A percentile compares a stretch with the other conserved stretches of the same genome.
These are phyloP conservation scores for Hypoxylon sp. DNA, from an alignment of 2,329 filamentous ascomycete genomes.

Conservation along the genomic window DNA sequence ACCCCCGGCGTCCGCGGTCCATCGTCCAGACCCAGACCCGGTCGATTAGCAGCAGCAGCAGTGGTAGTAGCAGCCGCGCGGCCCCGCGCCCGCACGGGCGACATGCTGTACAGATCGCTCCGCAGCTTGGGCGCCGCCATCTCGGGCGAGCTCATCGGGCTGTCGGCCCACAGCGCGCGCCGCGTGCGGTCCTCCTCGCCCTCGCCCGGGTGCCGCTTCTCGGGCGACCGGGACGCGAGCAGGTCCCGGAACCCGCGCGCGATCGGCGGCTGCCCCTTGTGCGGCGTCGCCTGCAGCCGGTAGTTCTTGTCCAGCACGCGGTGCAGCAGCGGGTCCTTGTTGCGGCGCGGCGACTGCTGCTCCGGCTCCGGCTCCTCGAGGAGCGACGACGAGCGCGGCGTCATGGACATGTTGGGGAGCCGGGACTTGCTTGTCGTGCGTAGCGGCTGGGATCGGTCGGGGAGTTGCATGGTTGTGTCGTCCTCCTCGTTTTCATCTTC, in stretches of 20 bases:
- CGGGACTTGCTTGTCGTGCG: conserved; percentile 58
- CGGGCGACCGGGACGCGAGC: conserved; percentile 38
- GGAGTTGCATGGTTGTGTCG: conserved; percentile 55
- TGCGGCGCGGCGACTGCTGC: conserved; percentile 44
- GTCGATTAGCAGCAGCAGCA: too few relatives aligned
- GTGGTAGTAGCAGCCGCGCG: conserved; percentile 54
- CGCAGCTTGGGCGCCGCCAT: conserved; percentile 83
- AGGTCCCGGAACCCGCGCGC: conserved; percentile 40
- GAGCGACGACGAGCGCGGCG: conserved; percentile 65
- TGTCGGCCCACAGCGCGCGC: conserved; percentile 59
- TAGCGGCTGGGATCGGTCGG: conserved; percentile 59
- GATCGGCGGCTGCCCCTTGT: conserved; percentile 58
- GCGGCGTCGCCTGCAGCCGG: conserved; percentile 89
- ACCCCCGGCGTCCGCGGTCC: conserved; percentile 78
- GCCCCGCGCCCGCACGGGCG: conserved; percentile 62
- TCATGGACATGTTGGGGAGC: conserved; percentile 70
- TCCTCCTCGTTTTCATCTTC: conserved; percentile 44
- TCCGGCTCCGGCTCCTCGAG: conserved; percentile 51
- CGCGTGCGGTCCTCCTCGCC: conserved; percentile 48
- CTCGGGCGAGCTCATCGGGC: conserved; percentile 77
- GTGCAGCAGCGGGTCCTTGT: conserved; percentile 83
- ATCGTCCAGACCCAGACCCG: too few relatives aligned
- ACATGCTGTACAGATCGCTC: conserved; percentile 80
- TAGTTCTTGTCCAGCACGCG: conserved; percentile 96
- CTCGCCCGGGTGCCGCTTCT: conserved; percentile 38